Evolutionary conservation across 306 rosid species (phyloP).

Genomic region (Pachyrhizus erosus): DNA sequence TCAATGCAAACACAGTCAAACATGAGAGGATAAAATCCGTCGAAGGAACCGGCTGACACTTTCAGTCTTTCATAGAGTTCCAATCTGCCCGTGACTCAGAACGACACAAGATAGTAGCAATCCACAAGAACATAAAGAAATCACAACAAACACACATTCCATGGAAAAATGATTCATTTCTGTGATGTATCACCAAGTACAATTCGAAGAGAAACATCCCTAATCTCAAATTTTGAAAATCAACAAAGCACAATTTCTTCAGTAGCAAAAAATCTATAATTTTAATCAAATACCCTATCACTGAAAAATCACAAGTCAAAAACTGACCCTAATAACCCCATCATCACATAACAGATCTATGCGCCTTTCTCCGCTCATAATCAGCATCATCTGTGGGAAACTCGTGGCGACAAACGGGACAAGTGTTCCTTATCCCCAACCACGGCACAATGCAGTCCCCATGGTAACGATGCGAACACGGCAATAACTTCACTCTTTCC

Average conservation of each 20-base stretch:
- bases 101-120: not conserved
- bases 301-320: constrained; percentile 41
- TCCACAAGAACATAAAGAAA: not conserved
- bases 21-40: not conserved
- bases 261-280: constrained; percentile 51
- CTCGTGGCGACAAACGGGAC: constrained; percentile 90
- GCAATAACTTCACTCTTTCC: constrained; percentile 65
- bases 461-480: constrained; percentile 80
- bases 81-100: not conserved
- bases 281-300: constrained; percentile 42
- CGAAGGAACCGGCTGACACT: constrained; percentile 21
- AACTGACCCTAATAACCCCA: constrained; percentile 3
- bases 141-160: constrained; percentile 17
- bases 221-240: constrained; percentile 32
- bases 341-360: constrained; percentile 39
- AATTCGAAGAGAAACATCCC: constrained; percentile 34
- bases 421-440: constrained; percentile 83
- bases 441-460: constrained; percentile 82
- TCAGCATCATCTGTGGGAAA: constrained; percentile 76
- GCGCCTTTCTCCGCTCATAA: constrained; percentile 69
- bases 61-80: constrained; percentile 5
- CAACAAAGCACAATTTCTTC: constrained; percentile 37
- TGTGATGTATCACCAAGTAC: constrained; percentile 42
- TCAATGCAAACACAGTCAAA: not conserved
- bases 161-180: constrained; percentile 34